phyloP scores from a whole-genome alignment of 495 filamentous ascomycete genomes.

The Neurospora terricola region DNA sequence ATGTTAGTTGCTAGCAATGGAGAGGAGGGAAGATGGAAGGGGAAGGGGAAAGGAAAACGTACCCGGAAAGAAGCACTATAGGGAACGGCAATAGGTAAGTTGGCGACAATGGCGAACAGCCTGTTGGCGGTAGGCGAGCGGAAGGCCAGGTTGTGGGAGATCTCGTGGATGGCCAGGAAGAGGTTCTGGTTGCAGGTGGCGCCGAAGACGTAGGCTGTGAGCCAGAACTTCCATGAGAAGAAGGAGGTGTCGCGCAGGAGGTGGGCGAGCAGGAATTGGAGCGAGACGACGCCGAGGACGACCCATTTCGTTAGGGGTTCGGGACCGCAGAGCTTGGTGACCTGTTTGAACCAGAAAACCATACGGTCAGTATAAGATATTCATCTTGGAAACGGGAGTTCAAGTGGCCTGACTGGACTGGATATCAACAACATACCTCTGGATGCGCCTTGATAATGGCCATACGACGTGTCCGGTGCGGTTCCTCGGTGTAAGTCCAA shows the following conservation, averaged over 20 bases:
- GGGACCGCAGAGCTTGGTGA: conserved; percentile 94
- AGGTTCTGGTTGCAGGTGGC: conserved; percentile 98
- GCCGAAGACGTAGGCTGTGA: conserved; percentile 83
- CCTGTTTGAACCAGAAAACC: conserved; percentile 37
- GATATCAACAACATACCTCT: conserved; percentile 49
- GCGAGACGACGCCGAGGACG: conserved; percentile 70
- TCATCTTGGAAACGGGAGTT: not conserved
- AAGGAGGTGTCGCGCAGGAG: conserved; percentile 69
- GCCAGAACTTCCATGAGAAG: conserved; percentile 73
- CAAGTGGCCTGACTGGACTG: not conserved
- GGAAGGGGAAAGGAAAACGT: conserved; percentile 10
- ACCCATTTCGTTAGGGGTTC: conserved; percentile 94
- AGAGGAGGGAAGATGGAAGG: not conserved
- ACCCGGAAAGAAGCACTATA: conserved; percentile 95
- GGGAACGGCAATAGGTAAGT: conserved; percentile 88
- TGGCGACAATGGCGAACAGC: conserved; percentile 82
- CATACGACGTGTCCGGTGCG: conserved; percentile 77
- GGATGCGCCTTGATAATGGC: conserved; percentile 99
- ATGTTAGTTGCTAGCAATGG: too few relatives aligned
- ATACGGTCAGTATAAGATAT: not conserved
- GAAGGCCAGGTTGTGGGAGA: conserved; percentile 96
- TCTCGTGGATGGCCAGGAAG: conserved; percentile 98
- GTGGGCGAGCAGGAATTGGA: conserved; percentile 75
- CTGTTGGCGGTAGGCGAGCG: conserved; percentile 73
- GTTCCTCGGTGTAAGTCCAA: conserved; percentile 99